These are phyloP conservation scores for Neospermospora avenae DNA, from an alignment of 2,329 filamentous ascomycete species.

Conservation along the genomic window DNA sequence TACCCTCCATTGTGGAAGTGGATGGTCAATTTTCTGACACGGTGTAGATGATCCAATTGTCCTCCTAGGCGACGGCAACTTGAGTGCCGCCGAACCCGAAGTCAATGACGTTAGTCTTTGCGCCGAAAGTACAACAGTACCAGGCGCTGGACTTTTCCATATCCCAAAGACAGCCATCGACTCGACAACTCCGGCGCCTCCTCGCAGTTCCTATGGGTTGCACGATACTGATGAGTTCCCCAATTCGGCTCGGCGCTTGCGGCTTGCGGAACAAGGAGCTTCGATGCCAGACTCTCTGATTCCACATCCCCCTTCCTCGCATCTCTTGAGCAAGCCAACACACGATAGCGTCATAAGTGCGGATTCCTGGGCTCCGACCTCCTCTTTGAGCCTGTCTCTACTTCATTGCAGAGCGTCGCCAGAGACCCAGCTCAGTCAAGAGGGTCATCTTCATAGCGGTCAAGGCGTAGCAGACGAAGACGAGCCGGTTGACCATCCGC, in stretches of 20 bases:
- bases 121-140: slow-evolving; percentile 12
- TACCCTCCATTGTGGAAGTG: slow-evolving; percentile 15
- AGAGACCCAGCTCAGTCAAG: slow-evolving; percentile 19
- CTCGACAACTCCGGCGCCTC: slow-evolving; percentile 20
- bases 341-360: slow-evolving; percentile 15
- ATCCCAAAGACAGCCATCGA: slow-evolving; percentile 15
- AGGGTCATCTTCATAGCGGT: slow-evolving; percentile 16
- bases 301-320: slow-evolving; percentile 13
- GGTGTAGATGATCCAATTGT: slow-evolving; percentile 22
- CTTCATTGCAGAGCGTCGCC: slow-evolving; percentile 14
- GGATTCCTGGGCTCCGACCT: slow-evolving; percentile 17
- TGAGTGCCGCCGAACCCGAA: slow-evolving; percentile 18
- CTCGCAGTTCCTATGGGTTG: slow-evolving; percentile 17
- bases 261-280: slow-evolving; percentile 15
- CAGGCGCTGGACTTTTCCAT: slow-evolving; percentile 10
- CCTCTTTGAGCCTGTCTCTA: slow-evolving; percentile 12
- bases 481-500: slow-evolving; percentile 12
- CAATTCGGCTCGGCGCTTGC: slow-evolving; percentile 18
- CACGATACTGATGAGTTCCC: slow-evolving; percentile 26
- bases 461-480: slow-evolving; percentile 18
- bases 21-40: slow-evolving; percentile 15
- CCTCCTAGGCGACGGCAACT: slow-evolving; percentile 15
- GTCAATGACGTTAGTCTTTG: slow-evolving; percentile 15
- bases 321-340: slow-evolving; percentile 20
- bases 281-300: slow-evolving; percentile 9